Evolutionary conservation across 345 rosid genomes (phyloP), one percentile per base, ranked within the genome.

Genomic region (Populus simonii): DNA sequence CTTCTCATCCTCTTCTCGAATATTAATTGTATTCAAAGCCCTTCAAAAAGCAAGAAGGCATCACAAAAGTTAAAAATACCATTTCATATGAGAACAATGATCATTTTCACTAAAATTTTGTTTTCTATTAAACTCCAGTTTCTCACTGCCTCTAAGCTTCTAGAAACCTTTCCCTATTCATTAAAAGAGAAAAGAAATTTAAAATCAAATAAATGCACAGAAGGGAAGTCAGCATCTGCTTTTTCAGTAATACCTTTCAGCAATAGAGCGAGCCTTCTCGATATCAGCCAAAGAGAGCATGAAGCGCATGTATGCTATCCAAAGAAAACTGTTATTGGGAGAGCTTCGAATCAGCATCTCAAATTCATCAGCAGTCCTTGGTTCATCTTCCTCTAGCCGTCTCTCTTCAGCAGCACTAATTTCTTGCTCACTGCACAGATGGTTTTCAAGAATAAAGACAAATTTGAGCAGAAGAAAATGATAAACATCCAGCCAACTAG

Each of bases 401-500:
- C 97, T 93, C 65, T 86, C 94, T 86, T 96, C 99, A 31, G 99
- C 98, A 84, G 92, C 98, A 84, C 87, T 89, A 74, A 96, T 93
- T 87, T 88, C 89, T 81, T 2, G 83, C 77, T 96, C 99, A 86
- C 99, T 96, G 82, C 75, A 84, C 69, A 82, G 63, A 27, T 13
- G 49, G 43, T 65, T 49, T 67, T 49, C 47, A 63, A 33, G 2
- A 27, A 67, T n/a, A 73, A 65, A 49, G 11, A 70, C 25, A 6
- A 70, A 70, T 18, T 8, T 22, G 39, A 47, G 5, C 6, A 31
- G 61, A 35, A 59, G n/a, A 10, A 43, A 39, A 18, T 20, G 39
- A 47, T 9, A 45, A 67, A 79, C 5, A 47, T 62, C 66, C 1
- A 33, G 51, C 22, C 31, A 15, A 47, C 53, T 47, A 16, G 53